Base-by-base conservation (phyloP, 2,329 filamentous ascomycete genomes). In the Apiospora marii region DNA sequence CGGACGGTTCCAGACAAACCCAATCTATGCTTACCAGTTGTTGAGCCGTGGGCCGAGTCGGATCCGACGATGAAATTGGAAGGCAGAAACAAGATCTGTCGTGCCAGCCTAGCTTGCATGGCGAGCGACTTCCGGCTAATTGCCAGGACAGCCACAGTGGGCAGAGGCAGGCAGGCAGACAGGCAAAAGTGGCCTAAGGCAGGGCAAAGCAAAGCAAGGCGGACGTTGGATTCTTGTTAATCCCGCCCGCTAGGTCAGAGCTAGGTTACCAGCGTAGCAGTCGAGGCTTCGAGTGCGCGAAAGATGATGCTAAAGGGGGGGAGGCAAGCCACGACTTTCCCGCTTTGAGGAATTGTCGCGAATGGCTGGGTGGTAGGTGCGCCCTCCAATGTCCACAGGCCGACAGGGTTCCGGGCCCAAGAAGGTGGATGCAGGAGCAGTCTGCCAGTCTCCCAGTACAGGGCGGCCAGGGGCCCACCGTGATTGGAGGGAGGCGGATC, bases 311-410 rank as follows among this genome's bases (percentile, higher is more conserved):
- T 14, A 58, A 30, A 24, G 24, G 24, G 12, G 51, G 51, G 24
- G 12, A 27, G 51, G 51, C 12, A 27, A 58, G 73, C 71, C 70
- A 64, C 48, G 73, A 71, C 77, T 75, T 79, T 77, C 69, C 78
- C 76, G 58, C 53, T 76, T 80, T 70, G 70, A 78, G 79, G 72
- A 76, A 79, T 76, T 76, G 76, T 80, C 78, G 77, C 78, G 78
- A 81, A 76, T 77, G 73, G 71, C 72, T 77, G 70, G 70, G 30
- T 61, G 53, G 53, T 61, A 61, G 27, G 53, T 61, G 53, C 53
- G 19, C 30, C 3, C 8, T 3, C 7, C 53, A 61, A 22, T 61
- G 22, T 61, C 53, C 53, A 61, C 30, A 16, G 30, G 6, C 30
- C 12, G 16, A 22, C 53, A 37, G 34, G 27, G 51, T 58, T 58